These are phyloP conservation scores for Breynia disticha DNA, from an alignment of 441 rosid species.

Conservation along the genomic window DNA sequence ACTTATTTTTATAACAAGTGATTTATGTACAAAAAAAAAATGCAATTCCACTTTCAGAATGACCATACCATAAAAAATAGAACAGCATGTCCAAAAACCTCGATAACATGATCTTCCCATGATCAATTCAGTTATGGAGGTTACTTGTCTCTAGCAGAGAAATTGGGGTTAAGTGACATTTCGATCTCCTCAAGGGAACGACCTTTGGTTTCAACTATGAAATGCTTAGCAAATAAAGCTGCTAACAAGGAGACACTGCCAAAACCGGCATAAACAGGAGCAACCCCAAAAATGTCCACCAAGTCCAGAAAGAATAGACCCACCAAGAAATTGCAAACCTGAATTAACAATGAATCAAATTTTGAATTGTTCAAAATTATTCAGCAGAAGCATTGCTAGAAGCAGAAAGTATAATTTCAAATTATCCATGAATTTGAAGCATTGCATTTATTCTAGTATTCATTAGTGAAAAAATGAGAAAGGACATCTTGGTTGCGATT, in stretches of 20 bases:
- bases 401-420: background rate
- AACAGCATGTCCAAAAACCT: too few relatives aligned
- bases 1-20: too few relatives aligned
- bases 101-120: background rate
- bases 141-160: conserved; percentile 14
- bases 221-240: conserved; percentile 43
- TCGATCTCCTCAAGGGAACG: conserved; percentile 74
- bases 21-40: too few relatives aligned
- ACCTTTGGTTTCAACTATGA: conserved; percentile 59
- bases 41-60: too few relatives aligned
- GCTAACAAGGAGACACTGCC: conserved; percentile 53
- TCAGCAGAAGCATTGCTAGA: background rate
- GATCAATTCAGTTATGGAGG: background rate
- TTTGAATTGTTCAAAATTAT: background rate
- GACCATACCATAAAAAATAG: too few relatives aligned
- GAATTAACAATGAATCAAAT: conserved; percentile 7
- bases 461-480: too few relatives aligned
- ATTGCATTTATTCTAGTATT: background rate
- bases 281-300: conserved; percentile 48
- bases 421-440: background rate
- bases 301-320: conserved; percentile 66
- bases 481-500: too few relatives aligned
- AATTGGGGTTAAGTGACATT: conserved; percentile 39
- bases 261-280: conserved; percentile 48
- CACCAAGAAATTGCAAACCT: conserved; percentile 75